Evolutionary conservation across 805 yeast genomes (phyloP), one percentile per base, ranked within the genome.

Genomic region (Candida argentea): DNA sequence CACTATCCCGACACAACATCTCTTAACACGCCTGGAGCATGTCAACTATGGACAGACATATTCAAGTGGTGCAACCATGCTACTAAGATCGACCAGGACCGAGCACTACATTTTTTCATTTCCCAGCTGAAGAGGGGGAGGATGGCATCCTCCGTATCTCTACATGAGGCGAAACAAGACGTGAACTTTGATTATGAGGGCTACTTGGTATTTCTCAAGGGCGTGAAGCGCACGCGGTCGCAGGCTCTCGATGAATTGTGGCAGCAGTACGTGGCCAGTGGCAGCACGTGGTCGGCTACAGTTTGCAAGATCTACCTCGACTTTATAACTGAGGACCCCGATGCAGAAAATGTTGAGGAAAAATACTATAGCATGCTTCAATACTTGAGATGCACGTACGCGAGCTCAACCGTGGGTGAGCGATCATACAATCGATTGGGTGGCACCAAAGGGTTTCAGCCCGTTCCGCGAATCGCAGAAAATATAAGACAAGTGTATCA

Each of bases 111-210:
- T 22, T 40, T 42, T 27, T 60, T 35, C 30, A 30, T 59, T 20
- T 44, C 39, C 22, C 39, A 49, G 13, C 40, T 34, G 11, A 36
- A 27, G 28, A 19, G 3, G 27, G 27, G 9, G 20, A 28, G 20
- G 25, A n/a, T 19, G n/a, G 25, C 20, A 25, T 7, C 27, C 12
- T 16, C 24, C 5, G 14, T 24, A 0, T 27, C 50, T 2, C 37
- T 55, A 11, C 37, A 34, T 6, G 57, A 52, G 21, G 56, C 55
- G 1, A 49, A 52, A 27, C 40, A 47, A 22, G 41, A 52, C 32
- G 53, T 48, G 3, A 46, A 57, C 25, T 61, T 61, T 30, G 63
- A 61, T 35, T 57, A 57, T 35, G 59, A 57, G 33, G 52, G 56
- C 4, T 61, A 42, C 39, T 37, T 59, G 34, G 42, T 29, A 18